Evolutionary conservation across 1,284 basidiomycete species (phyloP).

Genomic region (Ganoderma lingzhi): DNA sequence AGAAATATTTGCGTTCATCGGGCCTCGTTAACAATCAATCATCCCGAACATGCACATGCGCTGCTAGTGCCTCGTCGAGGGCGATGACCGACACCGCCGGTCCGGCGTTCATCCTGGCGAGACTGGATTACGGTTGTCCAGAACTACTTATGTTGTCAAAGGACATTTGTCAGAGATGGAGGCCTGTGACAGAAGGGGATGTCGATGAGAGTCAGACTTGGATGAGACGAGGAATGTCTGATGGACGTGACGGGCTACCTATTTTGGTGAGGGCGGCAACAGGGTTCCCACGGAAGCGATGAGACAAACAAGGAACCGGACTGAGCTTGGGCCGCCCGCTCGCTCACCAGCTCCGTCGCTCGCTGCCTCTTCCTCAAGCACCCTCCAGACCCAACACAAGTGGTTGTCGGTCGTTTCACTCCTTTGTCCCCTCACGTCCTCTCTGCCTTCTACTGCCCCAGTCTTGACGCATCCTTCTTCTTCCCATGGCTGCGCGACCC

Average conservation of each 20-base stretch:
- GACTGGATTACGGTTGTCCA: neutral
- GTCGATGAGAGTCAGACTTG: neutral
- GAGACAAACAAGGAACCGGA: constrained; percentile 31
- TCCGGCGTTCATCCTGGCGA: neutral
- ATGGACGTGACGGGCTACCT: constrained; percentile 8
- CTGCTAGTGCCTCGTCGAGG: neutral
- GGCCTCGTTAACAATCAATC: neutral
- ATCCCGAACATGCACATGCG: neutral
- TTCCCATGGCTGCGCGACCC: constrained; percentile 47
- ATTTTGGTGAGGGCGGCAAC: constrained; percentile 24
- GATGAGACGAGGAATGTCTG: neutral
- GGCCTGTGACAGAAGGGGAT: too few relatives aligned
- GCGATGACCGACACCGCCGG: neutral
- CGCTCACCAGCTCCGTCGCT: constrained; percentile 10
- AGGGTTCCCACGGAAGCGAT: constrained; percentile 33
- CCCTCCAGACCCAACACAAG: constrained; percentile 32
- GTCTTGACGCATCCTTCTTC: constrained; percentile 23
- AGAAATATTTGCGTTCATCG: neutral
- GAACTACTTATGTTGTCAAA: neutral
- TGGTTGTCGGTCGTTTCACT: constrained; percentile 36
- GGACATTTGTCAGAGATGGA: neutral
- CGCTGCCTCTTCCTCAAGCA: constrained; percentile 19
- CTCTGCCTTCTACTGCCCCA: constrained; percentile 13
- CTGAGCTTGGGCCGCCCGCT: constrained; percentile 11
- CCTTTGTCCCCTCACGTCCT: constrained; percentile 24